Evolutionary conservation across 352 stramenopile genomes (phyloP), one percentile per base, ranked within the genome.

Genomic region (Globisporangium middletonii): DNA sequence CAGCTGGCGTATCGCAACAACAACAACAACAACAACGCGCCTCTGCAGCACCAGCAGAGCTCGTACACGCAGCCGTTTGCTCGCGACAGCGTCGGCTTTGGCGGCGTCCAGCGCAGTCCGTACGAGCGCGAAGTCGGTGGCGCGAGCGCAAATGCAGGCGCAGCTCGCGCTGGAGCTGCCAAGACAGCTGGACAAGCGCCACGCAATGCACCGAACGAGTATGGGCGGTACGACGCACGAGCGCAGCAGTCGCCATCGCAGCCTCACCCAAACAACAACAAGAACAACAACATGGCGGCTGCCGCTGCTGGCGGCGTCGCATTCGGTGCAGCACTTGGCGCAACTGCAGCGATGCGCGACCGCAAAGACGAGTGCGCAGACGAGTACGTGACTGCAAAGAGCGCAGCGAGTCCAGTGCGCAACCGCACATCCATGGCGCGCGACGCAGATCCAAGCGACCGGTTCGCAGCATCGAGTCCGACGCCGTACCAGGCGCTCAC

Each of bases 291-390:
- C 19, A 23, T 19, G 23, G 37, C 23, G 27, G 50, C 30, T 44
- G 53, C 53, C 9, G 3, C 66, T 54, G 18, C 59, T 65, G n/a
- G 54, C 26, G 38, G 38, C 1, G 52, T 35, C 4, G 41, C 42
- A 13, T 26, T 13, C 9, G 55, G 35, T 3, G 59, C 59, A 35
- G 28, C 33, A 18, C 37, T 33, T n/a, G 45, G 47, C 16, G 42
- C 61, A 2, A 18, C 65, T 52, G 23, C 60, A 56, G 13, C 44
- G 2, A 27, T 59, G 42, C 58, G 53, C 51, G 33, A 43, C 52
- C 26, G 53, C 51, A 18, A 55, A 33, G 9, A 4, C 15, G 41
- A 46, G 0, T 13, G 4, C 1, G 16, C 43, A 26, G 28, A 15
- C 16, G 18, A 15, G 16, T 23, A 15, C 15, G n/a, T n/a, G 11